A percentile compares a stretch with the other conserved stretches of the same genome.
Conservation (phyloP, 352 stramenopile species). For the Globisporangium cystogenes region DNA sequence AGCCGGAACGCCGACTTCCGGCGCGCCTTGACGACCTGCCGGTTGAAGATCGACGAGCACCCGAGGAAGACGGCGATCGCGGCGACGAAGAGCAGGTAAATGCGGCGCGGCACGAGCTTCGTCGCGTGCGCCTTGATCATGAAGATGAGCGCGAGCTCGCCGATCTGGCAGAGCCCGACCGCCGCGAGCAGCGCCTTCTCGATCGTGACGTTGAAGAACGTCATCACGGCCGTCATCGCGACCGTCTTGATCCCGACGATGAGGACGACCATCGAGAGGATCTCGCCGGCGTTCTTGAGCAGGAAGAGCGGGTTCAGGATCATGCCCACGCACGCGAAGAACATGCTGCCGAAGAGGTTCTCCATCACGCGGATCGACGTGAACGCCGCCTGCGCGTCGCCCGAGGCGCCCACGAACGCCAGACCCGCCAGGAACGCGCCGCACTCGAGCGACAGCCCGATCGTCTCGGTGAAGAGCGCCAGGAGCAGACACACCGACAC, state of each 20-base stretch:
- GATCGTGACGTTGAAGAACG: conserved; percentile 69
- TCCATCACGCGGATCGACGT: conserved; percentile 85
- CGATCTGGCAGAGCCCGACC: conserved; percentile 77
- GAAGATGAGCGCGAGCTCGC: conserved; percentile 84
- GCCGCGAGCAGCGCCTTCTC: conserved; percentile 69
- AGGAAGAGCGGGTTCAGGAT: conserved; percentile 84
- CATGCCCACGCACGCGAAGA: conserved; percentile 86
- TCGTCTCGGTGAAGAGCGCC: conserved; percentile 78
- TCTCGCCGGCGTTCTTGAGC: conserved; percentile 65
- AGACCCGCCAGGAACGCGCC: conserved; percentile 78
- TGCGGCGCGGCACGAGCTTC: conserved; percentile 72
- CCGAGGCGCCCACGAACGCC: conserved; percentile 70
- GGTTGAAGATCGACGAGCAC: conserved; percentile 77
- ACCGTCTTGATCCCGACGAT: conserved; percentile 76
- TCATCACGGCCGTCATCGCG: conserved; percentile 76
- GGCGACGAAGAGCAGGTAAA: conserved; percentile 80
- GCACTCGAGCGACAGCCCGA: conserved; percentile 79
- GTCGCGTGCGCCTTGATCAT: conserved; percentile 88
- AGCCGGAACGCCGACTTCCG: conserved; percentile 55
- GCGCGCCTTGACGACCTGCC: conserved; percentile 55
- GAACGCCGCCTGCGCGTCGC: conserved; percentile 61
- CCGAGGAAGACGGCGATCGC: conserved; percentile 79
- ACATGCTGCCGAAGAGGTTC: conserved; percentile 87
- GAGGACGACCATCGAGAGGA: conserved; percentile 78
- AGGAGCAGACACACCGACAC: conserved; percentile 84